These are phyloP conservation scores for Fragosphaeria purpurea DNA, from an alignment of 2,329 filamentous ascomycete genomes.

Conservation along the genomic window DNA sequence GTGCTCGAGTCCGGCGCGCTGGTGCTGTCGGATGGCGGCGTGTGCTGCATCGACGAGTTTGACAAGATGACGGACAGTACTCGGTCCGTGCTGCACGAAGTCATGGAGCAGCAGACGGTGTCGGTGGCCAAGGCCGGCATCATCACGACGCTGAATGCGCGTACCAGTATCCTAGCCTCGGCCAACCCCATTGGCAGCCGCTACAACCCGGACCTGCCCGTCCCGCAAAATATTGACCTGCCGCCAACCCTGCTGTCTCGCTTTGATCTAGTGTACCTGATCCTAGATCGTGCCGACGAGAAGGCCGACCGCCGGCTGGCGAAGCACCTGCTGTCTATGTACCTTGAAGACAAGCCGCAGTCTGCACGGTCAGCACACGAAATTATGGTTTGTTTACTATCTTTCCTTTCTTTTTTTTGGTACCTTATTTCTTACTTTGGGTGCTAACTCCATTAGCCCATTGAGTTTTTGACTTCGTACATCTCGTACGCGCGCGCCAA, in stretches of 20 bases:
- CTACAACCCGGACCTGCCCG: slow-evolving; percentile 91
- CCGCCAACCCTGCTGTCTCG: slow-evolving; percentile 89
- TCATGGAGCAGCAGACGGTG: slow-evolving; percentile 82
- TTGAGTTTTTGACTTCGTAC: slow-evolving; percentile 93
- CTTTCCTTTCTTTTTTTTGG: background rate
- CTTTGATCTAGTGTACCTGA: slow-evolving; percentile 95
- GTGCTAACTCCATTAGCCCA: slow-evolving; percentile 43
- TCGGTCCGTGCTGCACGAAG: slow-evolving; percentile 73
- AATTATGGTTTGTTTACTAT: slow-evolving; percentile 56
- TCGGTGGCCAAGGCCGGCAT: slow-evolving; percentile 87
- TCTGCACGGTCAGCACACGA: slow-evolving; percentile 66
- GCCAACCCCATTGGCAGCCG: slow-evolving; percentile 97
- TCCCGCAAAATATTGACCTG: slow-evolving; percentile 96
- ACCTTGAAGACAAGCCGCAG: slow-evolving; percentile 87
- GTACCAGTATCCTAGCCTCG: slow-evolving; percentile 90
- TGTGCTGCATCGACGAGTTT: slow-evolving; percentile 79
- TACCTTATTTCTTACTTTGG: background rate
- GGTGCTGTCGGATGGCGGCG: slow-evolving; percentile 70
- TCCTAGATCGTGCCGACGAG: slow-evolving; percentile 89
- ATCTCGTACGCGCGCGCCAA: slow-evolving; percentile 90
- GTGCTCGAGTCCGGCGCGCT: slow-evolving; percentile 72
- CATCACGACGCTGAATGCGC: slow-evolving; percentile 89
- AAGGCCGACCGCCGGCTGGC: slow-evolving; percentile 79
- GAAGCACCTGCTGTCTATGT: slow-evolving; percentile 90
- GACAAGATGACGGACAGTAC: slow-evolving; percentile 78